phyloP scores from a whole-genome alignment of 2,329 filamentous ascomycete genomes.

The Grosmannia serpens region DNA sequence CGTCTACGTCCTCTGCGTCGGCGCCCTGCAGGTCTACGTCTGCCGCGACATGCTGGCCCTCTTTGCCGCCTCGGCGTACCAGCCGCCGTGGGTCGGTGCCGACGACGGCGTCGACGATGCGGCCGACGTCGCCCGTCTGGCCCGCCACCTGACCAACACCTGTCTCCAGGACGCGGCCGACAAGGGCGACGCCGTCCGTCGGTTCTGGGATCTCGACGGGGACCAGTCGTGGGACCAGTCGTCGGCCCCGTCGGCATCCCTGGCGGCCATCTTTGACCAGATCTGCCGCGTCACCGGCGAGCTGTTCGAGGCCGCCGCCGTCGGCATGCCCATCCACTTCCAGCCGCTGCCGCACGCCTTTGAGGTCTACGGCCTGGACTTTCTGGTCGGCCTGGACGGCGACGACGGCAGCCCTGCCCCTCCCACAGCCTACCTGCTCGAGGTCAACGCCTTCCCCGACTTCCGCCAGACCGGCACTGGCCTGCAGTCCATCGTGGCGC shows the following conservation, averaged over 20 bases:
- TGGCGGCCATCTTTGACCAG: constrained; percentile 56
- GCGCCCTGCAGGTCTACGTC: constrained; percentile 70
- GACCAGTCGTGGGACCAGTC: constrained; percentile 4
- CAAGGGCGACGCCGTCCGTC: constrained; percentile 49
- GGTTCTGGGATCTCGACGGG: constrained; percentile 56
- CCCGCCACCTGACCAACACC: constrained; percentile 84
- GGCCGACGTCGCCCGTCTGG: constrained; percentile 37
- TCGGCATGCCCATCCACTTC: constrained; percentile 81
- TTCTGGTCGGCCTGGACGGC: constrained; percentile 52
- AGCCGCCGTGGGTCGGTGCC: constrained; percentile 42
- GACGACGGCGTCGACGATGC: constrained; percentile 22
- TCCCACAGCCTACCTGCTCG: constrained; percentile 58
- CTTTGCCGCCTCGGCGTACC: constrained; percentile 69
- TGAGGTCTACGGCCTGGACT: constrained; percentile 87
- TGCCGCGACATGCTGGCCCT: constrained; percentile 88
- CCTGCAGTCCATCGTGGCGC: constrained; percentile 58
- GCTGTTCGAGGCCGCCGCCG: constrained; percentile 75
- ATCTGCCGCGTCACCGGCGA: constrained; percentile 65
- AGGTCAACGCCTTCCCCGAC: constrained; percentile 94
- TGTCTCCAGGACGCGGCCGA: constrained; percentile 61
- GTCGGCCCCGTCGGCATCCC: constrained; percentile 15
- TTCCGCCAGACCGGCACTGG: constrained; percentile 82
- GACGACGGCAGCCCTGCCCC: not conserved
- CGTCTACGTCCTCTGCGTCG: constrained; percentile 76
- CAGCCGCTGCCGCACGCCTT: constrained; percentile 81